These are phyloP conservation scores for Madurella mycetomatis DNA, from an alignment of 2,329 filamentous ascomycete genomes.

Conservation along the genomic window DNA sequence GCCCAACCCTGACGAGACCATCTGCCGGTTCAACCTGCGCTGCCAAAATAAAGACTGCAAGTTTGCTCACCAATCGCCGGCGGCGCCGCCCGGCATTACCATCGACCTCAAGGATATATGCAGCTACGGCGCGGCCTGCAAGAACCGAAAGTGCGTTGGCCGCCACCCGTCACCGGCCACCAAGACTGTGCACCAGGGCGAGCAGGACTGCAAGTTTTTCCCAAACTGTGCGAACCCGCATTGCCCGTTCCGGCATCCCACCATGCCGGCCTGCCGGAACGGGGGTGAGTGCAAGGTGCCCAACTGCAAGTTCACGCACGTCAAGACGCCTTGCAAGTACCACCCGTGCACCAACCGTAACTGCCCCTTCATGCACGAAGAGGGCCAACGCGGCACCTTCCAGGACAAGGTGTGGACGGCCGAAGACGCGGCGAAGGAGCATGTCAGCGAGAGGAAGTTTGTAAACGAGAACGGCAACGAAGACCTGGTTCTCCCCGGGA, in stretches of 20 bases:
- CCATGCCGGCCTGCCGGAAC: constrained; percentile 83
- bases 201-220: constrained; percentile 86
- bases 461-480: constrained; percentile 64
- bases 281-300: constrained; percentile 78
- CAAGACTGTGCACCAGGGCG: constrained; percentile 70
- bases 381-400: constrained; percentile 81
- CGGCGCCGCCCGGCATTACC: constrained; percentile 69
- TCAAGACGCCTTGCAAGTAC: constrained; percentile 80
- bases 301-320: constrained; percentile 86
- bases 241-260: constrained; percentile 86
- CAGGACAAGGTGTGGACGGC: constrained; percentile 90
- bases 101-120: constrained; percentile 80
- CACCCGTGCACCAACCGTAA: constrained; percentile 85
- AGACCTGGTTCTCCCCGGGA: constrained; percentile 67
- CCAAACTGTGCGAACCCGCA: constrained; percentile 84
- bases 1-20: constrained; percentile 57
- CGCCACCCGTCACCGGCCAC: constrained; percentile 89
- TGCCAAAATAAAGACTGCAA: constrained; percentile 88
- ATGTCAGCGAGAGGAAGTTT: constrained; percentile 87
- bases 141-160: constrained; percentile 88
- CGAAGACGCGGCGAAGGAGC: constrained; percentile 52
- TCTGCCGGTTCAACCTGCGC: constrained; percentile 85
- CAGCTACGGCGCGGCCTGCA: constrained; percentile 84
- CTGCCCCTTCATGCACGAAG: constrained; percentile 85
- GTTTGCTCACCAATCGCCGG: constrained; percentile 92